A percentile compares a stretch with the other conserved stretches of the same genome.
phyloP scores from a whole-genome alignment of 1,139 yeast genomes.

The Scheffersomyces lignicola region DNA sequence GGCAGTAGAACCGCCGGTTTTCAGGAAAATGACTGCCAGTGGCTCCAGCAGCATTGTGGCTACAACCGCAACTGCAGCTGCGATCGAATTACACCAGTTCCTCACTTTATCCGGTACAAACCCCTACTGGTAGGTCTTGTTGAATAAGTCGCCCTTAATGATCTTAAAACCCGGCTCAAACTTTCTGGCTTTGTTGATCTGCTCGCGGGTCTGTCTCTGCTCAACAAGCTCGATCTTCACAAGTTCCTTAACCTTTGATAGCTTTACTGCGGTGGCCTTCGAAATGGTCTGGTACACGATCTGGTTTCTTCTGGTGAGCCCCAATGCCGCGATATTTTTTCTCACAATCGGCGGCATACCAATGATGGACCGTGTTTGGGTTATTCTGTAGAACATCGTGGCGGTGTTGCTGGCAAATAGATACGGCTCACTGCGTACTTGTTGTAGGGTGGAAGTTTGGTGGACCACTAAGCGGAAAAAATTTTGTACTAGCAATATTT shows the following conservation, averaged over 20 bases:
- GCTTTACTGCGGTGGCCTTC: slow-evolving; percentile 82
- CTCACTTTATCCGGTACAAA: background rate
- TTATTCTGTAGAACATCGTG: slow-evolving; percentile 53
- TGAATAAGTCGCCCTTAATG: slow-evolving; percentile 15
- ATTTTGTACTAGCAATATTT: background rate
- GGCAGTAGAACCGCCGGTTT: no score
- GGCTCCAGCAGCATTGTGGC: no score
- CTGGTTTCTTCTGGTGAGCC: slow-evolving; percentile 73
- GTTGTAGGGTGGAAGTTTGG: background rate
- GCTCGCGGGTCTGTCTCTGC: slow-evolving; percentile 43
- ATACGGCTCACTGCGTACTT: no score
- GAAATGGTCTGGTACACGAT: slow-evolving; percentile 72
- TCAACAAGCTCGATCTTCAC: slow-evolving; percentile 82
- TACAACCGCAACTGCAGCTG: background rate
- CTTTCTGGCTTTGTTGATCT: slow-evolving; percentile 59
- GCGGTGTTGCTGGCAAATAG: background rate
- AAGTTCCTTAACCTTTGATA: slow-evolving; percentile 81
- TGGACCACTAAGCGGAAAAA: slow-evolving; percentile 2
- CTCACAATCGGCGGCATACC: slow-evolving; percentile 76
- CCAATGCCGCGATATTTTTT: slow-evolving; percentile 68
- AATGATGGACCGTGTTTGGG: slow-evolving; percentile 78
- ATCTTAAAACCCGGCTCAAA: slow-evolving; percentile 59
- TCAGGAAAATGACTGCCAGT: no score
- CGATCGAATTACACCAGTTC: background rate
- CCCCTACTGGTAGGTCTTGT: slow-evolving; percentile 8